Evolutionary conservation across 805 yeast species (phyloP).

Genomic region (Clavispora vitiphila): DNA sequence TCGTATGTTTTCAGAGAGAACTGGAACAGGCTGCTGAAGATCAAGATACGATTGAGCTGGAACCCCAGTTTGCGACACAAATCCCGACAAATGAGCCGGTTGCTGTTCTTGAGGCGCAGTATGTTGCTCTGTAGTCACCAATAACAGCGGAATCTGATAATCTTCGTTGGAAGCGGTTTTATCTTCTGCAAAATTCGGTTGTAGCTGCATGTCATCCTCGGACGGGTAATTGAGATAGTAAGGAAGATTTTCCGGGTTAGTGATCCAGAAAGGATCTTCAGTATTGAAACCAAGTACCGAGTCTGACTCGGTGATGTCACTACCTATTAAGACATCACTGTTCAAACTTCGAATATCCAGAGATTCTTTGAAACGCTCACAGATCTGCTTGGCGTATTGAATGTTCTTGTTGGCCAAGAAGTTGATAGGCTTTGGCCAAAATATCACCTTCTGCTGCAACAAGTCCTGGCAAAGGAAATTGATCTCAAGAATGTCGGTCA

Average conservation of each 20-base stretch:
- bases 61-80: background rate
- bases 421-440: slow-evolving; percentile 34
- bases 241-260: slow-evolving; percentile 45
- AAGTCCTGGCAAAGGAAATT: slow-evolving; percentile 16
- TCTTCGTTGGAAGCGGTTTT: background rate
- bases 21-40: too few relatives aligned
- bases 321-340: slow-evolving; percentile 1
- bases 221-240: slow-evolving; percentile 19
- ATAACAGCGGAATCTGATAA: background rate
- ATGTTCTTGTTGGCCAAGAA: slow-evolving; percentile 28
- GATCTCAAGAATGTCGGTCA: slow-evolving; percentile 20
- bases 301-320: background rate
- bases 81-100: background rate
- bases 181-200: background rate
- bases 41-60: background rate
- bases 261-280: slow-evolving; percentile 49
- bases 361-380: slow-evolving; percentile 3
- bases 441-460: slow-evolving; percentile 12
- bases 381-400: slow-evolving; percentile 23
- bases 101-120: background rate
- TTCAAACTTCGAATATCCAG: slow-evolving; percentile 12
- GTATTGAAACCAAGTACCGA: slow-evolving; percentile 34
- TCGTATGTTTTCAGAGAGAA: too few relatives aligned
- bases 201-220: background rate
- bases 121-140: background rate